Percentiles rank a stretch among this genome's conserved stretches.
Evolutionary conservation across 164 flowering plant species (phyloP).

Genomic region (Chimonanthus salicifolius): DNA sequence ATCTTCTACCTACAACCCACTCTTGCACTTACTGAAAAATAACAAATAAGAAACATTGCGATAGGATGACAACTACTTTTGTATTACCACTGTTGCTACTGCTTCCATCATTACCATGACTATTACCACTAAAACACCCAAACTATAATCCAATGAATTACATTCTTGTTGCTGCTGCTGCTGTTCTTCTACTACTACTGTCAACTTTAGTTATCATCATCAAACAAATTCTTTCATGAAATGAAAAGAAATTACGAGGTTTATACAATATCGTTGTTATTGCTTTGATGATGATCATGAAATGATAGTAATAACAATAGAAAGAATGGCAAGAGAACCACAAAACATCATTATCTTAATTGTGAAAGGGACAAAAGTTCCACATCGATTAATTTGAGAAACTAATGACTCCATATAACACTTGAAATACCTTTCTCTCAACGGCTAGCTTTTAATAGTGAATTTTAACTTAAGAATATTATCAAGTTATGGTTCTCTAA

Average conservation of each 20-base stretch:
- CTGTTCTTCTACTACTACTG: background rate
- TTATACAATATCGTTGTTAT: background rate
- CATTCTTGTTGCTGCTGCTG: background rate
- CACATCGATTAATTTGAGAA: no score
- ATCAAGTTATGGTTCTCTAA: no score
- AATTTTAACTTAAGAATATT: no score
- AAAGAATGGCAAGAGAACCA: background rate
- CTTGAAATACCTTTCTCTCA: no score
- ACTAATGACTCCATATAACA: no score
- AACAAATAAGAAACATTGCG: background rate
- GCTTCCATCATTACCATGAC: background rate
- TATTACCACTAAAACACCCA: background rate
- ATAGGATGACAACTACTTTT: no score
- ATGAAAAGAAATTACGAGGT: no score
- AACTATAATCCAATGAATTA: background rate
- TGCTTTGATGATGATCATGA: background rate
- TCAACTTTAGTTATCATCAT: no score
- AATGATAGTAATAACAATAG: background rate
- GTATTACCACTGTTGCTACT: no score
- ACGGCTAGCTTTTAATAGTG: no score
- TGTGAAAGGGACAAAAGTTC: background rate
- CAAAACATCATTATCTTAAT: no score
- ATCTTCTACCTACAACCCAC: background rate
- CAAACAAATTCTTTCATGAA: no score
- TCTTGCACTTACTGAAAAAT: background rate